Evolutionary conservation across 495 filamentous ascomycete species (phyloP), one percentile per base, ranked within the genome.

Genomic region (Podospora anserina): DNA sequence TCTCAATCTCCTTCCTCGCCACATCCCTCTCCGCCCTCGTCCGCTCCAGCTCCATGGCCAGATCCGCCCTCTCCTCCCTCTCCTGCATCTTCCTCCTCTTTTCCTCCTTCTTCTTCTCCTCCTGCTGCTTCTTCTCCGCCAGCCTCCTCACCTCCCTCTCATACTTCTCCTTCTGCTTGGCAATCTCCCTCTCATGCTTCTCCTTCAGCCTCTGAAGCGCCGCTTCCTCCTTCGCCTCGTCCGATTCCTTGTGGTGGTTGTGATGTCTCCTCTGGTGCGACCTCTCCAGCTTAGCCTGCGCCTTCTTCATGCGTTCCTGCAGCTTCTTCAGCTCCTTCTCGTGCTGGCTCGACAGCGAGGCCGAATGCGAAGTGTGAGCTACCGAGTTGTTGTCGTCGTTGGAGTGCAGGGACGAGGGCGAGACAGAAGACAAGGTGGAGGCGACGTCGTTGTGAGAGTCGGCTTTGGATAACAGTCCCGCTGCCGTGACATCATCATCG

Each of bases 251-350:
- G 18, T 20, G 23, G 27, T 73, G 75, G 66, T 82, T 84, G 5
- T 72, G 69, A 13, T 78, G 73, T 18, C 82, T 78, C 20, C 82
- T 79, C 68, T 85, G 81, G 16, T 83, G 79, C 27, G 82, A 79
- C 66, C 85, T 82, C 78, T 68, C 72, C 0, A 96, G 79, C 71
- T 93, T 92, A 54, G 88, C 86, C 23, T 93, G 87, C 2, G 92
- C 81, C 66, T 90, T 88, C 54, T 83, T 83, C 68, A 90, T 90
- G 67, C 89, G 87, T 6, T 89, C 82, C 15, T 91, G 84, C 0
- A 97, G 85, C 69, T 93, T 95, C 54, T 81, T 79, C 2, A 97
- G 83, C 11, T 95, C 91, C 68, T 89, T 91, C 39, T 93, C 88
- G 68, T 92, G 82, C 55, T 83, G 82, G 61, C 54, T 39, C 67